Conservation (phyloP, 768 basidiomycete species). For the Phlebiopsis gigantea region DNA sequence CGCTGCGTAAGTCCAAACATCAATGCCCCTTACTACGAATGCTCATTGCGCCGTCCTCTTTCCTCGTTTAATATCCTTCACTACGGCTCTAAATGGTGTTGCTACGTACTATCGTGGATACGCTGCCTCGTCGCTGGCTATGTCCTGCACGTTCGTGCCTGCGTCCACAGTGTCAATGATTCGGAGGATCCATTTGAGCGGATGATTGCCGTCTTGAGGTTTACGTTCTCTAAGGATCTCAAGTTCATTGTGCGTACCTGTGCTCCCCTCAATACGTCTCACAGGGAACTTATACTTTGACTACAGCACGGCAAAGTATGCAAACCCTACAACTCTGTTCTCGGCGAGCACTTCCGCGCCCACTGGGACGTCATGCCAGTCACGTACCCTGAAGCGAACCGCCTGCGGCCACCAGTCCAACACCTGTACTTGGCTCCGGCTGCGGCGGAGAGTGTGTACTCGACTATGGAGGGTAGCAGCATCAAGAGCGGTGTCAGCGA, state of each 20-base stretch:
- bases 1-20: conserved; percentile 61
- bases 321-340: conserved; percentile 88
- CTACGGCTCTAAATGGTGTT: neutral
- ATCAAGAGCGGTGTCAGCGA: conserved; percentile 52
- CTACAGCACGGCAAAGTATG: conserved; percentile 82
- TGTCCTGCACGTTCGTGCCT: neutral
- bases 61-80: neutral
- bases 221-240: conserved; percentile 88
- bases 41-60: neutral
- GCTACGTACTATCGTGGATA: neutral
- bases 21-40: neutral
- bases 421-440: conserved; percentile 33
- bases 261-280: neutral
- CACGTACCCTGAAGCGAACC: conserved; percentile 39
- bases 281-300: neutral
- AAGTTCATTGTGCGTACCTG: conserved; percentile 71
- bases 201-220: conserved; percentile 89
- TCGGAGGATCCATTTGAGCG: conserved; percentile 89
- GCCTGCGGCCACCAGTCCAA: conserved; percentile 40
- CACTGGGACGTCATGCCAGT: conserved; percentile 80
- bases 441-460: conserved; percentile 19
- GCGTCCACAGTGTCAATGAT: conserved; percentile 72
- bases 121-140: neutral
- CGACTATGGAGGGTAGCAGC: conserved; percentile 24
- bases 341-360: conserved; percentile 84